Base-by-base conservation (phyloP, 2,329 filamentous ascomycete genomes). In the Calonectria crousiana region DNA sequence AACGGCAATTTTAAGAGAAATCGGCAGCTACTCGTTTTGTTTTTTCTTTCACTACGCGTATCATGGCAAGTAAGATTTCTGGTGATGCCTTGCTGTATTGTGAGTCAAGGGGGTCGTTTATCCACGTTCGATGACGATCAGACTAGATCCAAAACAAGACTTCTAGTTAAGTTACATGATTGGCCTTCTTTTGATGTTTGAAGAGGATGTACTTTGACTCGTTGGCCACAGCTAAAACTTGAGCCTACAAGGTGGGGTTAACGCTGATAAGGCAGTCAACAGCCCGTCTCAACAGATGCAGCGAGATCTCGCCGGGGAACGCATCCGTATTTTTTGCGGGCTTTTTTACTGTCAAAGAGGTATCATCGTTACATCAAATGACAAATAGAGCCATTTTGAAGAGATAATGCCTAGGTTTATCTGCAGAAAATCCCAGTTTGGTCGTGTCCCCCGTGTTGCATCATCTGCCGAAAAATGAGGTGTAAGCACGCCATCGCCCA, bases 401-500 rank as follows among this genome's bases (percentile, higher is more conserved):
- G 5, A 28, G 36, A 16, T 36, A 26, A 26, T 58, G 34, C 18
- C 38, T n/a, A 23, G n/a, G 18, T 53, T 49, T 68, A 28, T 68
- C 28, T 58, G n/a, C 6, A 14, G 20, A 32, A 11, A 32, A 23
- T 18, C 52, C 16, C 18, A 52, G 14, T 67, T 53, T 23, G 32
- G 36, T 58, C 6, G 64, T 34, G n/a, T 58, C 66, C 51, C 51
- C 26, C 38, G 65, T 67, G 44, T 73, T 69, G 71, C 71, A 73
- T 38, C 71, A 73, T 73, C 28, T 34, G 18, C 30, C 8, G 20
- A 52, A 65, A 69, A 69, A 73, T 73, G 71, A 65, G 56, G 71
- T 73, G 44, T 65, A 62, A 73, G 71, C 65, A 73, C 71, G 71
- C 28, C 71, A 73, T 73, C 66, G 38, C 58, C 47, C 51, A 53